A percentile compares a stretch with the other conserved stretches of the same genome.
Evolutionary conservation across 352 stramenopile genomes (phyloP).

Genomic region (Plasmopara viticola): DNA sequence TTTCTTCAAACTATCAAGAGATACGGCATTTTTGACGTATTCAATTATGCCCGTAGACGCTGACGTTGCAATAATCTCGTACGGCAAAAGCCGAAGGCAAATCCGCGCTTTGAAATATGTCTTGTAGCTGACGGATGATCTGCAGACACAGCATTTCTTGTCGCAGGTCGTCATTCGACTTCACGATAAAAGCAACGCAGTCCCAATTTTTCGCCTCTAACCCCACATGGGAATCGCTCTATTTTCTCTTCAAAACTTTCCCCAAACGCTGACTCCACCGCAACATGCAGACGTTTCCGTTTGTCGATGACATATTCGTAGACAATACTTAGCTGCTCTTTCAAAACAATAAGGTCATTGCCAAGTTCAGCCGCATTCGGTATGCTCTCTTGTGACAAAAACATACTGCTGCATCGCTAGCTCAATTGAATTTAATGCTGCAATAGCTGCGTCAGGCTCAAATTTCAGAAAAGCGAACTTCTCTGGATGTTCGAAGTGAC

Average conservation of each 20-base stretch:
- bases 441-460: conserved; percentile 43
- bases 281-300: conserved; percentile 51
- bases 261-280: conserved; percentile 72
- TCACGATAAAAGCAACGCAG: conserved; percentile 93
- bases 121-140: conserved; percentile 93
- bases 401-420: conserved; percentile 48
- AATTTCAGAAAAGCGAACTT: conserved; percentile 50
- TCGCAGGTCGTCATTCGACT: conserved; percentile 96
- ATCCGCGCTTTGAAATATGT: conserved; percentile 93
- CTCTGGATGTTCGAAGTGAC: conserved; percentile 32
- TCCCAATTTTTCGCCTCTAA: conserved; percentile 44
- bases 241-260: conserved; percentile 81
- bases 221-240: conserved; percentile 34
- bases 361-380: conserved; percentile 30
- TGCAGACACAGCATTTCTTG: conserved; percentile 97
- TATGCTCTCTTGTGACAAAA: conserved; percentile 26
- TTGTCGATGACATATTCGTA: conserved; percentile 64
- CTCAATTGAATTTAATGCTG: conserved; percentile 58
- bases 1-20: conserved; percentile 95
- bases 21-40: conserved; percentile 95
- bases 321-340: conserved; percentile 63
- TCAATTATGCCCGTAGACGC: conserved; percentile 95
- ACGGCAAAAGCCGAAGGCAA: conserved; percentile 95
- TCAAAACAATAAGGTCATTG: conserved; percentile 48
- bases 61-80: conserved; percentile 95